Evolutionary conservation across 768 basidiomycete species (phyloP), one percentile per base, ranked within the genome.

Genomic region (Russula sp.): DNA sequence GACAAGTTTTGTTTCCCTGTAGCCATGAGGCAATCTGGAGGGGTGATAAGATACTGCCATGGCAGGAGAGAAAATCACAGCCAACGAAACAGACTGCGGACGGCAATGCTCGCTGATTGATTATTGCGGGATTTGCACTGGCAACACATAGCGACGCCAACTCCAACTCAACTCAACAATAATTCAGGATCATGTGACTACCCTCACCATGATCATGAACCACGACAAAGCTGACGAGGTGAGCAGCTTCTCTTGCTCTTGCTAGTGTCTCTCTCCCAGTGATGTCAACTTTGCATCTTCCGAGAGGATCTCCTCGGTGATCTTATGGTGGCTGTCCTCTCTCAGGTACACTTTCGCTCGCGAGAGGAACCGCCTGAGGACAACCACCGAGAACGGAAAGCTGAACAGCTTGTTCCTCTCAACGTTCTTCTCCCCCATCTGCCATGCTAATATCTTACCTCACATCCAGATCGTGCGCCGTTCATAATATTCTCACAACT

Each of bases 371-470:
- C 56, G 56, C n/a, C 34, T 9, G 50, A 51, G 50, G 13, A 35
- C 25, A 36, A 10, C 43, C 56, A 53, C 41, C 49, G n/a, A 62
- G 61, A 62, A 62, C 61, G 46, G 61, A 62, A 62, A 62, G 25
- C 61, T 62, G 61, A 62, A 9, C 34, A 29, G 3, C 25, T 29
- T 29, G 25, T 22, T 20, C 29, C 35, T 46, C 32, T 32, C 18
- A 16, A 50, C 13, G 5, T 38, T 18, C 16, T 22, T 2, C 1
- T 7, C 2, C 5, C 2, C 11, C 16, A 20, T 10, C 38, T 14
- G 3, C 38, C 32, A 7, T 36, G 41, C 60, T 61, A n/a, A 61
- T 5, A 11, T 49, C 22, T 14, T 55, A 9, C 41, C 11, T 59
- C 34, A 16, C 25, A 39, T 55, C 32, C 25, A 60, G 59, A 32